Conservation (phyloP, 139 green algal genomes). For the Dunaliella primolecta region DNA sequence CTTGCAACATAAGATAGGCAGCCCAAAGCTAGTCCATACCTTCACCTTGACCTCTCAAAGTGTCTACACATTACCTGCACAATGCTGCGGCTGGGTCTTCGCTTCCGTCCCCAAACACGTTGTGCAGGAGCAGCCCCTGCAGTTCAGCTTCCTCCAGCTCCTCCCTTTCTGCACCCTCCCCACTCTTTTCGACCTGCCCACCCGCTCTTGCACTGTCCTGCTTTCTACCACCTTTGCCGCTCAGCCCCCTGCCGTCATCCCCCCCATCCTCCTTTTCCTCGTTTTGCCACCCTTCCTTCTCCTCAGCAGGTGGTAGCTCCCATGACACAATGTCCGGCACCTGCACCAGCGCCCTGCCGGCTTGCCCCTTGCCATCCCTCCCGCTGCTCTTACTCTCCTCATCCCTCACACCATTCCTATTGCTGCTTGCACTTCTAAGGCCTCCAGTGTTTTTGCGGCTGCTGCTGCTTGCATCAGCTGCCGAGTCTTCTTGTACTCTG, state of each 20-base stretch:
- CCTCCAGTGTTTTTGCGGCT: background rate
- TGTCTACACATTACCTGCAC: background rate
- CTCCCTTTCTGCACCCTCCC: background rate
- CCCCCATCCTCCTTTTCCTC: background rate
- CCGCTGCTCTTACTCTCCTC: background rate
- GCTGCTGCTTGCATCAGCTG: slow-evolving; percentile 1
- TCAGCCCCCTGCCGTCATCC: background rate
- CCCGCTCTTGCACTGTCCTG: too few species aligned
- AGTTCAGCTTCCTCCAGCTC: background rate
- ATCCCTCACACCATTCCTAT: too few species aligned
- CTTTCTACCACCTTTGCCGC: background rate
- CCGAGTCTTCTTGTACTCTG: background rate
- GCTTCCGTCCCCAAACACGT: background rate
- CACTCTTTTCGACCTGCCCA: background rate
- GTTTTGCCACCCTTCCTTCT: background rate
- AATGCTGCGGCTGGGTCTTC: slow-evolving; percentile 11
- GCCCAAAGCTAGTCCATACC: too few species aligned
- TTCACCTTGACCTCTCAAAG: too few species aligned
- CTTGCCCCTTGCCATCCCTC: too few species aligned
- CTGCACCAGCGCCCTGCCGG: background rate
- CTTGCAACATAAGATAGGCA: too few species aligned
- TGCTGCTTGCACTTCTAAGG: background rate
- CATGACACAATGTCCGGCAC: background rate
- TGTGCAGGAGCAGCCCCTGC: background rate
- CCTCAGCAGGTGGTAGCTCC: background rate